Base-by-base conservation (phyloP, 225 moss, liverwort and hornwort species). In the Physcomitrellopsis africana region DNA sequence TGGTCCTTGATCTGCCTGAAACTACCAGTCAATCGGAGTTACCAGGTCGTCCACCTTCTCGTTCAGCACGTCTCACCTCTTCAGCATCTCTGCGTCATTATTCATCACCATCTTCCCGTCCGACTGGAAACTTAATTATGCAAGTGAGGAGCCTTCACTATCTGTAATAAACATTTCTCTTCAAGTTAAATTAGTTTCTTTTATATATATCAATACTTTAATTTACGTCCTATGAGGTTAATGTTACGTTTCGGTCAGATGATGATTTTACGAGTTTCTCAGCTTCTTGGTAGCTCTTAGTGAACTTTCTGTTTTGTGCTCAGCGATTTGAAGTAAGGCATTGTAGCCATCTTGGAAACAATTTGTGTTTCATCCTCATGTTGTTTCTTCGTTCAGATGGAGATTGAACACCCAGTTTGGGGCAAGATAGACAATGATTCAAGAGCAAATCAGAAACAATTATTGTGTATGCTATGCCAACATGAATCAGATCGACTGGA, bases 401-500 rank as follows among this genome's bases (percentile, higher is more conserved):
- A 90, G 72, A 67, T 76, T 56, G 81, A 90, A 62, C 89, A 85
- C 29, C 81, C 87, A 7, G 81, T 92, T 67, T 93, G 90, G 91
- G 80, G 89, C 16, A 80, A 76, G 66, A 47, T 72, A 67, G 83
- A 89, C 60, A 77, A 74, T 22, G 93, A 93, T 53, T 43, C 78
- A 53, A 86, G 68, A 67, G 85, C 77, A 37, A 86, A 70, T 68
- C 87, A 85, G 65, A 96, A 89, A 75, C 92, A 92, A 51, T 80
- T 96, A 52, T 75, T 93, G 52, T 74, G 87, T 72, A 84, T 93
- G 83, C 78, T 96, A 61, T 90, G 90, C 77, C 92, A 93, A 47
- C 83, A 92, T 76, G 93, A 96, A 85, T 73, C 92, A 48, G 96
- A 96, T 51, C 86, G 93, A 71, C 82, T 96, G 70, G 89, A 96